Percentiles rank a stretch among this genome's conserved stretches.
phyloP scores from a whole-genome alignment of 148 eudicot genomes.

The Tetragonia tetragonoides region DNA sequence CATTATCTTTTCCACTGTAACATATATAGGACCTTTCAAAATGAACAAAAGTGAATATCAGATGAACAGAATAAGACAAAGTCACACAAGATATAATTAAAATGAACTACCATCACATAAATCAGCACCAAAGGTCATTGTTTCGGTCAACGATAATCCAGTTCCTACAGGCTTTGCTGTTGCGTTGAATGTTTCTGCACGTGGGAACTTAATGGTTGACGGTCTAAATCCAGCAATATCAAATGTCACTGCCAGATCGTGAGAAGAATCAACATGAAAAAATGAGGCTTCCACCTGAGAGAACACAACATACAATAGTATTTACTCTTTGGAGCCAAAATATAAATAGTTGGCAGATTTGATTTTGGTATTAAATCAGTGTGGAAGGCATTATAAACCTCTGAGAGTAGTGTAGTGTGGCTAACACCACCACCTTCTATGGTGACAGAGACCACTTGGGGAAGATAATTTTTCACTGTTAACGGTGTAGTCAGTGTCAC shows the following conservation, averaged over 20 bases:
- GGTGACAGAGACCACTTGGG: slow-evolving; percentile 55
- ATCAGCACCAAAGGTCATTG: slow-evolving; percentile 50
- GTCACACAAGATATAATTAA: neutral
- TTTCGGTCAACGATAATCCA: slow-evolving; percentile 68
- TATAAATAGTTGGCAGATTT: slow-evolving; percentile 6
- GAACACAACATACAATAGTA: slow-evolving; percentile 8
- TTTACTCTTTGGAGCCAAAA: neutral
- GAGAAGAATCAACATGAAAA: slow-evolving; percentile 88
- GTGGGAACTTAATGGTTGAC: slow-evolving; percentile 69
- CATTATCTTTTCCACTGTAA: slow-evolving; percentile 77
- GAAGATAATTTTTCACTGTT: slow-evolving; percentile 75
- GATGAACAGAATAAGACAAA: slow-evolving; percentile 7
- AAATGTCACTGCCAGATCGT: slow-evolving; percentile 70
- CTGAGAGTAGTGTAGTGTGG: slow-evolving; percentile 47
- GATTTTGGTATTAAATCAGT: neutral
- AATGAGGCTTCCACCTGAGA: slow-evolving; percentile 81
- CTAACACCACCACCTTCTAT: slow-evolving; percentile 79
- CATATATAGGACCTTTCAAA: slow-evolving; percentile 60
- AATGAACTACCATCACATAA: slow-evolving; percentile 47
- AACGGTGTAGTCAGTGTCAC: slow-evolving; percentile 68
- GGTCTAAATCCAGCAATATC: slow-evolving; percentile 61
- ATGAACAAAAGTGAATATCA: slow-evolving; percentile 9
- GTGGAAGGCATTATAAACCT: slow-evolving; percentile 47
- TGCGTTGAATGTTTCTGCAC: slow-evolving; percentile 72
- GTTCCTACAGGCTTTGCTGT: slow-evolving; percentile 74